Conservation (phyloP, 208 protist species). For the Tetramitus jugosus region DNA sequence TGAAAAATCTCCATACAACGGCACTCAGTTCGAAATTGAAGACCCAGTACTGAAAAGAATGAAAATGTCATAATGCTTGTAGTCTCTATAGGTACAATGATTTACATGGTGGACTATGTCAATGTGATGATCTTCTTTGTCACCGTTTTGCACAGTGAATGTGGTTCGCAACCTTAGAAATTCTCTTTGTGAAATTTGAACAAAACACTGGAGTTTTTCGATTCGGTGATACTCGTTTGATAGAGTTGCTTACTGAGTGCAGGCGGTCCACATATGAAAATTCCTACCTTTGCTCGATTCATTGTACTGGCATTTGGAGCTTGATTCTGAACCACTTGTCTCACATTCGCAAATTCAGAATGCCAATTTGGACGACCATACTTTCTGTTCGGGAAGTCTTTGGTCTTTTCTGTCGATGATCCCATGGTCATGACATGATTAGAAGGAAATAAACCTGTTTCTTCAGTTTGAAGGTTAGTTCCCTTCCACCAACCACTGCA, state of each 20-base stretch:
- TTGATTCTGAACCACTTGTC: neutral
- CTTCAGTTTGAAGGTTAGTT: neutral
- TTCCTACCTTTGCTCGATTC: neutral
- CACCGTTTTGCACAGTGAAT: too few species aligned
- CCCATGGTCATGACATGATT: neutral
- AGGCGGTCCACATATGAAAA: constrained; percentile 16
- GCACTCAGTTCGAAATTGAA: too few species aligned
- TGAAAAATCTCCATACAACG: too few species aligned
- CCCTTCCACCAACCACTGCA: constrained; percentile 18
- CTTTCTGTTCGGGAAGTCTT: neutral
- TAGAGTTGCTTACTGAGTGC: neutral
- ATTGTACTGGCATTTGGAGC: neutral
- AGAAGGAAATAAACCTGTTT: constrained; percentile 3
- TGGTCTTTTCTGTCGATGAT: neutral
- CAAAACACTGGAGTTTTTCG: neutral
- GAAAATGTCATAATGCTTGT: too few species aligned
- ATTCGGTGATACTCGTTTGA: neutral
- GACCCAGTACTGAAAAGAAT: too few species aligned
- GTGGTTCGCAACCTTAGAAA: too few species aligned
- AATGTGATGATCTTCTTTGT: too few species aligned
- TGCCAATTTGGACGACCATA: constrained; percentile 18
- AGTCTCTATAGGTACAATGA: too few species aligned
- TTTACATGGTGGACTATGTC: too few species aligned
- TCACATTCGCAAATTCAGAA: neutral
- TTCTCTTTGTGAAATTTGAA: constrained; percentile 10